phyloP scores from a whole-genome alignment of 805 yeast genomes.

The Danielia oregonensis region DNA sequence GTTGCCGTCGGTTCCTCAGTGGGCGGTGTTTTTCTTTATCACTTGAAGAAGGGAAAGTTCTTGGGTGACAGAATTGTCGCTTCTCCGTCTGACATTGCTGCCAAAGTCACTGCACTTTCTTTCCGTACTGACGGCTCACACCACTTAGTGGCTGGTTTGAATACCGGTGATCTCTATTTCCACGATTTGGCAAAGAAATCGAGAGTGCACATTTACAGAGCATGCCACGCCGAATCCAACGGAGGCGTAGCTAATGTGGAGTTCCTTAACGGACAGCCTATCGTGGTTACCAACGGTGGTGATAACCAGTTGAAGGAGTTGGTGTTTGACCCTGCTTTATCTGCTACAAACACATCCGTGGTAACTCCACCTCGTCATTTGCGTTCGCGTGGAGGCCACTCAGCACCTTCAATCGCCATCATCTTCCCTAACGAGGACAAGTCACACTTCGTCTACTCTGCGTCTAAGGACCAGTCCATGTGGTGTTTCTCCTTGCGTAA shows the following conservation, averaged over 20 bases:
- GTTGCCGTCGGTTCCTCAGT: slow-evolving; percentile 70
- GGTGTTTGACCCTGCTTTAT: slow-evolving; percentile 88
- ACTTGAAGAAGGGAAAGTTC: slow-evolving; percentile 60
- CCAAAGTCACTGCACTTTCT: slow-evolving; percentile 58
- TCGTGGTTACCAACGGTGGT: slow-evolving; percentile 83
- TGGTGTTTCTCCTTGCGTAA: slow-evolving; percentile 93
- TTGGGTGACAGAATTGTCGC: slow-evolving; percentile 48
- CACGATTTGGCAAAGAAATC: slow-evolving; percentile 73
- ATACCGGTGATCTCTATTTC: slow-evolving; percentile 79
- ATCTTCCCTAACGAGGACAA: slow-evolving; percentile 69
- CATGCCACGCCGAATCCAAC: slow-evolving; percentile 64
- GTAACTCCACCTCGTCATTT: slow-evolving; percentile 87
- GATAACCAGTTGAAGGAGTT: slow-evolving; percentile 87
- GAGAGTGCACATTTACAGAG: slow-evolving; percentile 71
- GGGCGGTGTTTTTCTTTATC: slow-evolving; percentile 65
- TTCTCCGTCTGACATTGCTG: slow-evolving; percentile 35
- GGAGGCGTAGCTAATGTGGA: slow-evolving; percentile 77
- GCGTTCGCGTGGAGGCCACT: slow-evolving; percentile 96
- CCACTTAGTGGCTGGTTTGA: slow-evolving; percentile 75
- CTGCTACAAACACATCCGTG: slow-evolving; percentile 57
- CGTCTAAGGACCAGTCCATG: slow-evolving; percentile 78
- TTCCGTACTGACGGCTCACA: slow-evolving; percentile 90
- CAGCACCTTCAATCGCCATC: slow-evolving; percentile 79
- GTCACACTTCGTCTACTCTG: slow-evolving; percentile 82
- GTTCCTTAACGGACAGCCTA: slow-evolving; percentile 88